These are phyloP conservation scores for Chaetomiaceae sp. DNA, from an alignment of 2,329 filamentous ascomycete genomes.

Conservation along the genomic window DNA sequence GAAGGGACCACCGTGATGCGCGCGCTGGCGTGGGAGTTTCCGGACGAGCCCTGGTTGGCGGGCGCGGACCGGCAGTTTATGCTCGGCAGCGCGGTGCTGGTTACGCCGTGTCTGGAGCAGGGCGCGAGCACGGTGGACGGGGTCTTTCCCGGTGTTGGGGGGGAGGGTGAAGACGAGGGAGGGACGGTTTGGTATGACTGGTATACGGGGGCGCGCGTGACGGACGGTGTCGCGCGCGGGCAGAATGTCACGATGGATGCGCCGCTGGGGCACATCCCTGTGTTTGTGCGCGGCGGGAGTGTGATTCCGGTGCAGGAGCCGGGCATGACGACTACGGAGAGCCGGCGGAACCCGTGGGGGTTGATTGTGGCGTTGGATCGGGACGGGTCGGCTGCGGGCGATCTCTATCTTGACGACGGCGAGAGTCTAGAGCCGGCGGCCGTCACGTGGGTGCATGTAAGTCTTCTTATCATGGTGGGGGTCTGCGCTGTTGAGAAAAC, in stretches of 20 bases:
- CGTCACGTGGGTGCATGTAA: conserved; percentile 50
- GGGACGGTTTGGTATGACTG: conserved; percentile 72
- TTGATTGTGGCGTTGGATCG: conserved; percentile 58
- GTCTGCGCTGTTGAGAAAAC: too few relatives aligned
- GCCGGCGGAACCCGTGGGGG: conserved; percentile 61
- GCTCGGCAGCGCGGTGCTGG: conserved; percentile 60
- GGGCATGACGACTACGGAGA: conserved; percentile 61
- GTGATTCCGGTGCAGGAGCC: conserved; percentile 66
- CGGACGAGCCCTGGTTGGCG: conserved; percentile 63
- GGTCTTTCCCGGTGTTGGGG: conserved; percentile 63
- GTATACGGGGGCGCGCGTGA: conserved; percentile 61
- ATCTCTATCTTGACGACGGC: conserved; percentile 71
- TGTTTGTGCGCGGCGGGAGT: conserved; percentile 64
- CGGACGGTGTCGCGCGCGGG: conserved; percentile 29
- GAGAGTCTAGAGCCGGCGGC: conserved; percentile 57
- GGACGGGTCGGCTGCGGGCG: conserved; percentile 53
- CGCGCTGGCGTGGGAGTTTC: conserved; percentile 70
- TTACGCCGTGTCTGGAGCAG: conserved; percentile 63
- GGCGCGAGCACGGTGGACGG: conserved; percentile 58
- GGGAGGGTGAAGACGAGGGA: conserved; percentile 30
- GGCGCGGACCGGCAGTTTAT: conserved; percentile 68
- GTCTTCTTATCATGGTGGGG: too few relatives aligned
- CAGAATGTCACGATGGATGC: conserved; percentile 40
- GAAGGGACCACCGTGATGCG: conserved; percentile 68
- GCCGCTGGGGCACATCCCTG: conserved; percentile 64